These are phyloP conservation scores for Tricholoma matsutake DNA, from an alignment of 768 basidiomycete species.

Conservation along the genomic window DNA sequence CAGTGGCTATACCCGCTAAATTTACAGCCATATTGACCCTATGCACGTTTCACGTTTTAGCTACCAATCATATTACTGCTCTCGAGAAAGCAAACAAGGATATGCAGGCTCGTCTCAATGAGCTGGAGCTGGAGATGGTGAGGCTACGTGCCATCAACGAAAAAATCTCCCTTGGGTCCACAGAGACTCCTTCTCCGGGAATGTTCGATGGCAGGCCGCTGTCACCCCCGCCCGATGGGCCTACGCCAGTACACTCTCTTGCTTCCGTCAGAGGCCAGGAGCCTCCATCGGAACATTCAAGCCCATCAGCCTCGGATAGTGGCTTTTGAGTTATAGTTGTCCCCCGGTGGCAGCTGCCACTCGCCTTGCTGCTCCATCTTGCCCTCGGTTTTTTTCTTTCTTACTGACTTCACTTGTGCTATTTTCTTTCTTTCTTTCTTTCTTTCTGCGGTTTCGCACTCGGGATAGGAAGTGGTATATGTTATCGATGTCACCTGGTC, in stretches of 20 bases:
- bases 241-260: slow-evolving; percentile 44
- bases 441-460: slow-evolving; percentile 23
- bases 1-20: slow-evolving; percentile 20
- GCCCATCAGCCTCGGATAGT: slow-evolving; percentile 47
- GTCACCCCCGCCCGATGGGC: slow-evolving; percentile 62
- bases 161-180: slow-evolving; percentile 70
- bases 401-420: slow-evolving; percentile 18
- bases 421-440: slow-evolving; percentile 27
- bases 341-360: background rate
- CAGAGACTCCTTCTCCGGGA: slow-evolving; percentile 55
- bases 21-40: slow-evolving; percentile 10
- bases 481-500: slow-evolving; percentile 20
- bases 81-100: slow-evolving; percentile 73
- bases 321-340: slow-evolving; percentile 35
- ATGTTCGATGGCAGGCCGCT: slow-evolving; percentile 51
- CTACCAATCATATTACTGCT: slow-evolving; percentile 73
- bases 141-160: slow-evolving; percentile 76
- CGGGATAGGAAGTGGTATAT: slow-evolving; percentile 26
- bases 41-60: slow-evolving; percentile 32
- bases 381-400: slow-evolving; percentile 10
- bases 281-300: slow-evolving; percentile 62
- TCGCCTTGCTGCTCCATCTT: slow-evolving; percentile 8
- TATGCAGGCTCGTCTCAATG: slow-evolving; percentile 62
- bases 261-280: slow-evolving; percentile 58
- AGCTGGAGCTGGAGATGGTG: slow-evolving; percentile 65